Evolutionary conservation across 2,329 filamentous ascomycete species (phyloP).

Genomic region (Cordyceps fumosorosea): DNA sequence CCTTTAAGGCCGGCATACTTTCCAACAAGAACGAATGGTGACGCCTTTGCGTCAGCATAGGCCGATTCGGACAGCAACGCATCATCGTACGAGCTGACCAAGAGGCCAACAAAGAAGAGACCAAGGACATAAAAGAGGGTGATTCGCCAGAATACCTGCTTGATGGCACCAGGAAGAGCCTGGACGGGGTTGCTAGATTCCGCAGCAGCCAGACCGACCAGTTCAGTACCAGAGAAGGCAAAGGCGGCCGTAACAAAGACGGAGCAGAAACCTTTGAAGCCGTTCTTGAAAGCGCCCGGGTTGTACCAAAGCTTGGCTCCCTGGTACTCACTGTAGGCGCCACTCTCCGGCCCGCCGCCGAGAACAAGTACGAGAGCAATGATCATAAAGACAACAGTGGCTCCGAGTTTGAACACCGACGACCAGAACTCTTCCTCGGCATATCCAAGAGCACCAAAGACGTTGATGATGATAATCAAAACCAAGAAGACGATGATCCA

Average conservation of each 20-base stretch:
- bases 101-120: constrained; percentile 44
- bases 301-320: constrained; percentile 45
- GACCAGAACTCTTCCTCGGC: constrained; percentile 56
- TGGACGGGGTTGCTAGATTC: constrained; percentile 65
- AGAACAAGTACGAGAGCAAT: constrained; percentile 51
- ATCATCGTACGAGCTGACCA: constrained; percentile 25
- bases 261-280: constrained; percentile 67
- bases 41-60: constrained; percentile 21
- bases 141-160: constrained; percentile 64
- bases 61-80: neutral
- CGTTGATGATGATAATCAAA: constrained; percentile 45
- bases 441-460: constrained; percentile 51
- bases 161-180: constrained; percentile 72
- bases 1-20: constrained; percentile 45
- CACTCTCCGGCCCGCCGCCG: constrained; percentile 50
- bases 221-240: constrained; percentile 65
- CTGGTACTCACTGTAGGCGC: constrained; percentile 39
- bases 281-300: constrained; percentile 57
- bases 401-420: constrained; percentile 48
- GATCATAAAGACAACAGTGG: constrained; percentile 58
- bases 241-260: constrained; percentile 70
- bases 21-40: constrained; percentile 53
- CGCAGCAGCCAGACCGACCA: constrained; percentile 68
- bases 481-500: constrained; percentile 52
- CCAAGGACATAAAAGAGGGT: constrained; percentile 49